Evolutionary conservation across 139 green algal genomes (phyloP).

Genomic region (Closterium sp.): DNA sequence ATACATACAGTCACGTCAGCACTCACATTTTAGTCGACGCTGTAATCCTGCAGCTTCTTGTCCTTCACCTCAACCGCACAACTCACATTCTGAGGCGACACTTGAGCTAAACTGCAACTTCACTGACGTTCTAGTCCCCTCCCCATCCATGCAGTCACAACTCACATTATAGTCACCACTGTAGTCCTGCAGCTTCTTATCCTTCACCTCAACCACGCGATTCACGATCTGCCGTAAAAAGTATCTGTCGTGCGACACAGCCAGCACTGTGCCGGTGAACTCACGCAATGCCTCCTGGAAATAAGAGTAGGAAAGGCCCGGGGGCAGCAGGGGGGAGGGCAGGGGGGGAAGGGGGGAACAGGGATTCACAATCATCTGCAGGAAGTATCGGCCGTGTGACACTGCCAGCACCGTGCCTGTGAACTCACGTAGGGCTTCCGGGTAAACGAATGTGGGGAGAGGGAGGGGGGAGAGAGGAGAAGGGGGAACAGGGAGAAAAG

Average conservation of each 20-base stretch:
- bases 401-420: constrained; percentile 92
- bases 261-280: constrained; percentile 92
- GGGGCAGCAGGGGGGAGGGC: neutral
- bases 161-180: constrained; percentile 81
- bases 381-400: constrained; percentile 97
- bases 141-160: neutral
- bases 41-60: constrained; percentile 78
- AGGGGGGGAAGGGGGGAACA: neutral
- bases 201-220: constrained; percentile 79
- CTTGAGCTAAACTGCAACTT: neutral
- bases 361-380: constrained; percentile 86
- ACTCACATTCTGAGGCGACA: constrained; percentile 76
- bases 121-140: too few species aligned
- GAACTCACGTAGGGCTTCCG: constrained; percentile 71
- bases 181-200: constrained; percentile 79
- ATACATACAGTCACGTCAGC: neutral
- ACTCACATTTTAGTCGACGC: constrained; percentile 80
- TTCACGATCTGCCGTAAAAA: constrained; percentile 94
- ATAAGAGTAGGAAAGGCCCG: neutral
- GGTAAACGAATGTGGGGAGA: neutral
- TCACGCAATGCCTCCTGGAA: constrained; percentile 73
- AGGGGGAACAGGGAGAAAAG: neutral
- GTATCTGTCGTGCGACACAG: constrained; percentile 96
- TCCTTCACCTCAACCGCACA: constrained; percentile 79
- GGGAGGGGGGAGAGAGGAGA: neutral